Base-by-base conservation (phyloP, 148 eudicot genomes). In the Spergularia bocconei region DNA sequence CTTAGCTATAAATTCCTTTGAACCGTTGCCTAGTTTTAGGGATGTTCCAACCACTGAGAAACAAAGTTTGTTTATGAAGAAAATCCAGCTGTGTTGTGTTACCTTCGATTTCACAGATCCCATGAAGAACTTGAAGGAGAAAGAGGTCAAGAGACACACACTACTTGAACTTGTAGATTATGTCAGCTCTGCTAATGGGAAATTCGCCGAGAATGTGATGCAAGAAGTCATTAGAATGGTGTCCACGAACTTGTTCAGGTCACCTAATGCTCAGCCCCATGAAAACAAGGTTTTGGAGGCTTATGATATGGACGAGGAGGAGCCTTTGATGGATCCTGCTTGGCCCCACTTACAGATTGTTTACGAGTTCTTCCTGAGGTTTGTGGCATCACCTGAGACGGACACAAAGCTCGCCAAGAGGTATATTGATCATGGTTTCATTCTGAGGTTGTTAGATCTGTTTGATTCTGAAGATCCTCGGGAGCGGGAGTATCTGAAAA, bases 281-380 rank as follows among this genome's bases (percentile, higher is more conserved):
- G 94, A 92, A 80, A 90, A 83, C 84, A 90, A 87, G 80, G 79
- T 75, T 55, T 75, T 83, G 63, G 89, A 86, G 69, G 84, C 84
- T 64, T 82, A 86, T 84, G 97, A 91, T 77, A 51, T 89, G 76
- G 97, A 89, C 39, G 97, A 91, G 60, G 97, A 91, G 76, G 97
- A 92, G 69, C 97, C 92, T 38, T 79, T 84, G 74, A 90, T 90
- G 97, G 97, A 92, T 67, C 95, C 91, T 21, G 87, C 97, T n/a
- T 92, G 97, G 97, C 86, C 97, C 55, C 97, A 92, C 75, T 76
- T 92, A 86, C 97, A 92, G 83, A 84, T 90, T 74, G 90, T 90
- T 13, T 93, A 93, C 64, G 97, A 92, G 65, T 86, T 92, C 75
- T 86, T 92, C 69, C 80, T 90, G 48, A 87, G 96, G 76, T 93